Evolutionary conservation across 73 alveolate genomes (phyloP).

Genomic region (Symbiodinium pilosum): DNA sequence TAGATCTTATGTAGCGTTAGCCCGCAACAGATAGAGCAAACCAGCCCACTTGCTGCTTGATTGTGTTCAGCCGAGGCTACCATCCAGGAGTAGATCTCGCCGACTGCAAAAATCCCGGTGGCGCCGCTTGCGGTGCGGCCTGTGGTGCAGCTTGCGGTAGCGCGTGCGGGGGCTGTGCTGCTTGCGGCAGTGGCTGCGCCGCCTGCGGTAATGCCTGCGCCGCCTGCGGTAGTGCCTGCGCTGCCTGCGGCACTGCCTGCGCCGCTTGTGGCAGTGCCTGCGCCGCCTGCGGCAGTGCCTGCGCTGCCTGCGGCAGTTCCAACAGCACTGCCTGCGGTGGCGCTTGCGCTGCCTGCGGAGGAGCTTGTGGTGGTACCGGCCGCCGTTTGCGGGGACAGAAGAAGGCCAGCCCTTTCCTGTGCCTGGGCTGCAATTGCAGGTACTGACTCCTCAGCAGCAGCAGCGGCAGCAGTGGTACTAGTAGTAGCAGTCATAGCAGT

Average conservation of each 20-base stretch:
- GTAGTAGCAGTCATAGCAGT: not conserved
- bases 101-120: not conserved
- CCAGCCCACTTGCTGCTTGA: too few relatives aligned
- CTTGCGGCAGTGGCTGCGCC: not conserved
- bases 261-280: not conserved
- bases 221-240: not conserved
- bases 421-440: not conserved
- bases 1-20: too few relatives aligned
- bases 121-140: not conserved
- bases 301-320: not conserved
- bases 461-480: not conserved
- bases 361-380: slow-evolving; percentile 15
- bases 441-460: slow-evolving; percentile 16
- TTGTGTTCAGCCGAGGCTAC: not conserved
- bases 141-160: not conserved
- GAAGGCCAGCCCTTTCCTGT: not conserved
- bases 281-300: not conserved
- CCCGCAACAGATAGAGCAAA: too few relatives aligned
- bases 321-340: not conserved
- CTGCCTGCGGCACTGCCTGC: not conserved
- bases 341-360: not conserved
- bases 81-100: not conserved
- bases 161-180: not conserved
- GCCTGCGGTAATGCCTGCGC: too few relatives aligned
- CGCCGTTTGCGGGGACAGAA: slow-evolving; percentile 13